phyloP scores from a whole-genome alignment of 1,284 basidiomycete genomes.

The Sporisorium scitamineum region DNA sequence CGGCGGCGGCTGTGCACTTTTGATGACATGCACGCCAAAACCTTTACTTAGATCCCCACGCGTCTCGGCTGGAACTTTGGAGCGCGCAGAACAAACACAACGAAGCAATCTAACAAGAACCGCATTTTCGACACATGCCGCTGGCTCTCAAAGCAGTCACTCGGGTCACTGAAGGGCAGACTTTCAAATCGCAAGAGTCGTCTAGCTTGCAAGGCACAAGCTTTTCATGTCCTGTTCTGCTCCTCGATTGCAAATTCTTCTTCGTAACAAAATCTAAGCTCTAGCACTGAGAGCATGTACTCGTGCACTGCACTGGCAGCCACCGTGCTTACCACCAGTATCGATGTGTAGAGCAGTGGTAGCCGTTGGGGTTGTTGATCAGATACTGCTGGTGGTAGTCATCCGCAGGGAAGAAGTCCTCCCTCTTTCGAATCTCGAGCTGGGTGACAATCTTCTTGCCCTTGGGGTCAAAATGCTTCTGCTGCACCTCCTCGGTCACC shows the following conservation, averaged over 20 bases:
- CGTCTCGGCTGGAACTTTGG: conserved; percentile 10
- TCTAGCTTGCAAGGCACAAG: no score
- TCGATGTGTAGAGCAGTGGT: conserved; percentile 61
- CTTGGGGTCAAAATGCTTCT: conserved; percentile 78
- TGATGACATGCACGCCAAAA: not conserved
- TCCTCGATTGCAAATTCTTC: not conserved
- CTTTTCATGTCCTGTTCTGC: no score
- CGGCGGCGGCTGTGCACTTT: conserved; percentile 18
- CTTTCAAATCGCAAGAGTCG: no score
- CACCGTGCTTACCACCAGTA: conserved; percentile 40
- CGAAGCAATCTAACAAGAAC: not conserved
- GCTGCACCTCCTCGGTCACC: conserved; percentile 86
- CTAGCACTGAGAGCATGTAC: no score
- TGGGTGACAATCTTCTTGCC: conserved; percentile 81
- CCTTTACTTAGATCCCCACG: conserved; percentile 13
- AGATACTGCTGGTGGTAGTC: conserved; percentile 67
- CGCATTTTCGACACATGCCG: no score
- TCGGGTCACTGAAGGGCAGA: no score
- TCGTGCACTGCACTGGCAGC: no score
- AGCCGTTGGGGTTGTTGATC: conserved; percentile 62
- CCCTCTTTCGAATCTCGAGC: conserved; percentile 49
- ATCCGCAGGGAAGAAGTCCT: conserved; percentile 60
- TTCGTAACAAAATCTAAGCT: no score
- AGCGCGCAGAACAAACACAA: not conserved
- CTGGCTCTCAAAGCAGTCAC: no score